Percentiles rank a stretch among this genome's conserved stretches.
phyloP scores from a whole-genome alignment of 106 monocot genomes.

The Cymbidium sinense region DNA sequence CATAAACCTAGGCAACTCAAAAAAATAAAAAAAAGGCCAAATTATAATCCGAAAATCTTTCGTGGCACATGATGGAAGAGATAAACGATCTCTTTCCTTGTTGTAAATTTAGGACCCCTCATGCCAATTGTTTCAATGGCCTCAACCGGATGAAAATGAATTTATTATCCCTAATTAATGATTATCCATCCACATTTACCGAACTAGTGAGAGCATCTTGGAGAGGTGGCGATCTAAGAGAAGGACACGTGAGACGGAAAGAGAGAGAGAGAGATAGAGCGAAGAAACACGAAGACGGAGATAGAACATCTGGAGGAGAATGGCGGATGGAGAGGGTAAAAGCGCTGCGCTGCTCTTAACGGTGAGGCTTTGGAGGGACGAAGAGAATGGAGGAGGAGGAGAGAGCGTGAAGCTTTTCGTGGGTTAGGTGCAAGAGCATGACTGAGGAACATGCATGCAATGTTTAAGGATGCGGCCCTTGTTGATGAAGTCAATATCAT shows the following conservation, averaged over 20 bases:
- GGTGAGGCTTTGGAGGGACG: conserved; percentile 4
- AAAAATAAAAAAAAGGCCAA: too few species aligned
- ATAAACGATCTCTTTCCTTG: too few species aligned
- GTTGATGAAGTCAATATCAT: conserved; percentile 92
- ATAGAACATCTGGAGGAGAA: not conserved
- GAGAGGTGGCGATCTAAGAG: too few species aligned
- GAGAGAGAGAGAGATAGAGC: conserved; percentile 5
- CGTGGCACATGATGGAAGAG: too few species aligned
- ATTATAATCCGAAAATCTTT: too few species aligned
- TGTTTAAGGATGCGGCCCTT: conserved; percentile 81
- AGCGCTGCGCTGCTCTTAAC: not conserved
- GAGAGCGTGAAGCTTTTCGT: conserved; percentile 81
- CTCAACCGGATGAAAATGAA: not conserved
- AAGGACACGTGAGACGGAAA: too few species aligned
- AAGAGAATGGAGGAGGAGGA: conserved; percentile 12
- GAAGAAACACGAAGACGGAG: too few species aligned
- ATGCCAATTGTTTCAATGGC: too few species aligned
- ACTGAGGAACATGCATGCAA: conserved; percentile 61
- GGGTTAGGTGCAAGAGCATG: conserved; percentile 88
- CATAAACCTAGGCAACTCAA: too few species aligned
- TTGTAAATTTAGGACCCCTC: too few species aligned
- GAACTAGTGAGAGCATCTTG: not conserved
- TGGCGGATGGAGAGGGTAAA: conserved; percentile 34
- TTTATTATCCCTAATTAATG: not conserved
- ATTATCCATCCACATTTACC: not conserved